Base-by-base conservation (phyloP, 129 eudicot species). In the Heracleum sosnowskyi region DNA sequence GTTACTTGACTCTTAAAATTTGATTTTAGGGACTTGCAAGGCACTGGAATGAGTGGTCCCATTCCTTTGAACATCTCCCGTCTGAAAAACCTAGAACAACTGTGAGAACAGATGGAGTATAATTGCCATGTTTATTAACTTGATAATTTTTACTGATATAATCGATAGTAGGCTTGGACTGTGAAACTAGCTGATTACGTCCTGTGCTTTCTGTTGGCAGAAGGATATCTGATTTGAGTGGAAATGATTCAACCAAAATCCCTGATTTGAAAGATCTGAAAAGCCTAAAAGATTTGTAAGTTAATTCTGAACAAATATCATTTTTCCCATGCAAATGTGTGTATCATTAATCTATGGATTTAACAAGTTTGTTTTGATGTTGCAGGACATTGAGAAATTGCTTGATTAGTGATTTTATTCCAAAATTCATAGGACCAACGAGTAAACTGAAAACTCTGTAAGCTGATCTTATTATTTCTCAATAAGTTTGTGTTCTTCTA, bases 371-470 rank as follows among this genome's bases (percentile, higher is more conserved):
- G 26, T 33, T 11, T 10, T 11, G 45, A 4, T 47, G 72, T 44
- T 86, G 86, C 75, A 88, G 92, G 83, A 69, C 80, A 26, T 45
- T 86, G 76, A 81, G 86, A 80, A 88, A 86, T 77, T 88, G 92
- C 83, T 83, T 82, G 17, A 81, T 88, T 18, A 62, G 29, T 37
- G 92, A 86, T 49, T n/a, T 29, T 13, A 88, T 88, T 78, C 90
- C 92, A 0, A 62, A 69, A 28, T 77, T 73, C 84, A 17, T 88
- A 33, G 90, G 86, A 29, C 47, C 20, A 34, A 12, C 86, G 60
- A 31, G 17, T 11, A 18, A 22, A 1, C 68, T 88, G 20, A 77
- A 46, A 66, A 42, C n/a, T 29, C 37, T 88, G 89, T 88, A 69
- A 81, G 92, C 68, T 24, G 53, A 60, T 55, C 49, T 55, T 11